These are phyloP conservation scores for Sclerotinia subarctica DNA, from an alignment of 2,329 filamentous ascomycete species.

Conservation along the genomic window DNA sequence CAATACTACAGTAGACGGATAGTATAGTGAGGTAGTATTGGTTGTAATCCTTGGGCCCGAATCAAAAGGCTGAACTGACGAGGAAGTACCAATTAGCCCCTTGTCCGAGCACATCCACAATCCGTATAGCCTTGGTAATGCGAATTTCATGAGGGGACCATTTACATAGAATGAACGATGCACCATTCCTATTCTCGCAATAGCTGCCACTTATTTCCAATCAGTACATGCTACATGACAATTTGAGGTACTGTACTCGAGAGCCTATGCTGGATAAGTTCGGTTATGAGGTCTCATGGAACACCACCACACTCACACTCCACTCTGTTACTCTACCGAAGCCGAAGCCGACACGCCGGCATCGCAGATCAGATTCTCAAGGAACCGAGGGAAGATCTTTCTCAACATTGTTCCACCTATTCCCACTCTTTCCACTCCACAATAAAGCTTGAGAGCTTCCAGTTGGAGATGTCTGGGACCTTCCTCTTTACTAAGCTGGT, in stretches of 20 bases:
- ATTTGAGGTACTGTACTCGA: neutral
- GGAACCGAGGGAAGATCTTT: conserved; percentile 7
- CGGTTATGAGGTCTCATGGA: conserved; percentile 3
- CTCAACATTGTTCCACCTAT: conserved; percentile 11
- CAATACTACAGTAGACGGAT: neutral
- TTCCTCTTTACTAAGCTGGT: neutral
- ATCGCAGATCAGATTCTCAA: neutral
- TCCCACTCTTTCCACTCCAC: neutral
- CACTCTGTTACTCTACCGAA: neutral
- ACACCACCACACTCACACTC: no score
- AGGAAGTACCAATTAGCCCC: neutral
- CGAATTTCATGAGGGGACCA: neutral
- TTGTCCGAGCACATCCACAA: neutral
- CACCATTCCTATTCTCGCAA: neutral
- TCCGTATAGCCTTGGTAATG: neutral
- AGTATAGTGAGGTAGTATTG: neutral
- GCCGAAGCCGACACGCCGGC: conserved; percentile 11
- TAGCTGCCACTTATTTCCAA: neutral
- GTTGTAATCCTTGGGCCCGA: neutral
- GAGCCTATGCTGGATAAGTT: neutral
- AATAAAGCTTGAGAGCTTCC: conserved; percentile 9
- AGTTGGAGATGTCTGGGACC: neutral
- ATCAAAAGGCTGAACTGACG: neutral
- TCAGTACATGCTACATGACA: neutral
- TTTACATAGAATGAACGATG: neutral